phyloP scores from a whole-genome alignment of 495 filamentous ascomycete species.

The Lasiosphaeria ovina region DNA sequence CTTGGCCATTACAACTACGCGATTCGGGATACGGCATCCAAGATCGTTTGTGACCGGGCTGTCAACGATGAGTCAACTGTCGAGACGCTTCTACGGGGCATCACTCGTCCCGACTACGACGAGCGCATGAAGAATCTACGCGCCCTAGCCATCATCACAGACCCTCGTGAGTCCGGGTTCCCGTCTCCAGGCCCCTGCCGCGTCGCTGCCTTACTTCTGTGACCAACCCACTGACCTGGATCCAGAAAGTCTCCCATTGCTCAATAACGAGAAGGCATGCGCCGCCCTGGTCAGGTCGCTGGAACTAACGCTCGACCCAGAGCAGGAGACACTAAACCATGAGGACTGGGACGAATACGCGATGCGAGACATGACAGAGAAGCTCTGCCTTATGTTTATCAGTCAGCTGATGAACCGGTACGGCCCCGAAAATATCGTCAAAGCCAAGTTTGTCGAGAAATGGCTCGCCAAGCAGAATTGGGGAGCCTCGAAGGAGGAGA shows the following conservation, averaged over 20 bases:
- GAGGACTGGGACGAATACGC: slow-evolving; percentile 51
- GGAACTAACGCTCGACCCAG: slow-evolving; percentile 49
- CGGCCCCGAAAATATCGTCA: slow-evolving; percentile 42
- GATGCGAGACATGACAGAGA: slow-evolving; percentile 52
- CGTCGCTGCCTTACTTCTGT: neutral
- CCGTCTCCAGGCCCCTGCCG: neutral
- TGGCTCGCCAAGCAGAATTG: slow-evolving; percentile 58
- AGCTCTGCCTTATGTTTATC: slow-evolving; percentile 49
- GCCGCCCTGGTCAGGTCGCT: slow-evolving; percentile 52
- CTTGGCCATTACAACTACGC: slow-evolving; percentile 51
- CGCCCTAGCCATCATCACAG: slow-evolving; percentile 41
- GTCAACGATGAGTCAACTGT: slow-evolving; percentile 44
- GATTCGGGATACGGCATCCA: slow-evolving; percentile 51
- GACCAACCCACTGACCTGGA: neutral
- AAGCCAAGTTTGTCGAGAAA: slow-evolving; percentile 51
- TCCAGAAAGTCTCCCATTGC: slow-evolving; percentile 30
- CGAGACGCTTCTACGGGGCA: slow-evolving; percentile 46
- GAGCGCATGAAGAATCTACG: slow-evolving; percentile 48
- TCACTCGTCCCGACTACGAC: slow-evolving; percentile 50
- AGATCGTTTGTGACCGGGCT: slow-evolving; percentile 52
- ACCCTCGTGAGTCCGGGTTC: slow-evolving; percentile 25
- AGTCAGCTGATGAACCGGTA: slow-evolving; percentile 43
- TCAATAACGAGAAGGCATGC: slow-evolving; percentile 45
- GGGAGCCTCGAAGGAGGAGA: slow-evolving; percentile 44
- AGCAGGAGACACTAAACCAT: slow-evolving; percentile 47